Conservation (phyloP, 2,329 filamentous ascomycete genomes). For the Apiospora phragmitis region DNA sequence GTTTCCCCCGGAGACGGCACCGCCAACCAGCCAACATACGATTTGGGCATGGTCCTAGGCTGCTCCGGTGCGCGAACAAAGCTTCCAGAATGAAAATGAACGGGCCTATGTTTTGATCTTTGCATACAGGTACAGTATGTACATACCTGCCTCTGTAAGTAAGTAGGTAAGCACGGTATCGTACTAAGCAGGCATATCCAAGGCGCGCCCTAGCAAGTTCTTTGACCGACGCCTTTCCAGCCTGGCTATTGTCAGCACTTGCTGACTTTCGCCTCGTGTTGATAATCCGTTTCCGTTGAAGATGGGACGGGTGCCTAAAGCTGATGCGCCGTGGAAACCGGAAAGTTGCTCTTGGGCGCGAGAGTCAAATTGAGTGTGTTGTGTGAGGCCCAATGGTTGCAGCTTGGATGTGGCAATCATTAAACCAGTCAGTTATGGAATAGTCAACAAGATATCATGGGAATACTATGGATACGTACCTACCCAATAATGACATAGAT, state of each 20-base stretch:
- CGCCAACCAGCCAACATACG: not conserved
- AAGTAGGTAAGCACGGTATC: not conserved
- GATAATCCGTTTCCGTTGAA: not conserved
- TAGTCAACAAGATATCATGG: not conserved
- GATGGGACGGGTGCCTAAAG: not conserved
- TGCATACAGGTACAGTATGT: not conserved
- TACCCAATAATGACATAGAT: not conserved
- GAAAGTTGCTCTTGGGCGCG: not conserved
- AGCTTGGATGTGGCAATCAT: not conserved
- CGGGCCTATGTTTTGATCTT: not conserved
- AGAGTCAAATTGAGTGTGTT: not conserved
- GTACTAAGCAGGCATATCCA: not conserved
- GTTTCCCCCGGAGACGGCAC: not conserved
- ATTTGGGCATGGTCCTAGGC: not conserved
- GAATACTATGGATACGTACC: not conserved
- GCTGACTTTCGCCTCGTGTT: not conserved
- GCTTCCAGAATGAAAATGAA: slow-evolving; percentile 1
- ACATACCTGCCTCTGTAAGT: too few species aligned
- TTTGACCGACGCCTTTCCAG: not conserved
- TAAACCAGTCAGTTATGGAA: not conserved
- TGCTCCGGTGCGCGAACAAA: not conserved
- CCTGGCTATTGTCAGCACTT: not conserved
- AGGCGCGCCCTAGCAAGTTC: not conserved
- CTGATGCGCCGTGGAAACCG: not conserved
- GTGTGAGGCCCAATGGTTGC: not conserved